Percentiles rank a stretch among this genome's conserved stretches.
phyloP scores from a whole-genome alignment of 2,329 filamentous ascomycete species.

The Penicillium sp. region DNA sequence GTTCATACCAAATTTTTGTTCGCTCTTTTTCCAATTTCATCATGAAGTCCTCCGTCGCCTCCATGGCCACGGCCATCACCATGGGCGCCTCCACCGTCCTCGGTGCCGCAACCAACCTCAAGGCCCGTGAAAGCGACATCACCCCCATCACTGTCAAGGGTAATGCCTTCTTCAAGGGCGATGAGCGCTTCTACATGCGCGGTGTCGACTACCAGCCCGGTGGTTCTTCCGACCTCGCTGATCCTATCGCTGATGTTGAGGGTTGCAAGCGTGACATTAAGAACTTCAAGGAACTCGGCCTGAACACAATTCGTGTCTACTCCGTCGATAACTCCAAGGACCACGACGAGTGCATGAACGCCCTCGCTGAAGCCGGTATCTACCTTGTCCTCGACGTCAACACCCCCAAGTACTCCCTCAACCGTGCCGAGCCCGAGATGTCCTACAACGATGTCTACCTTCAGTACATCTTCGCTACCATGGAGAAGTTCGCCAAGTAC shows the following conservation, averaged over 20 bases:
- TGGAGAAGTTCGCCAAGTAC: constrained; percentile 75
- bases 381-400: constrained; percentile 89
- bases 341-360: constrained; percentile 78
- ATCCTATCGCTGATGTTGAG: constrained; percentile 64
- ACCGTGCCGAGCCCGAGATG: constrained; percentile 59
- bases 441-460: constrained; percentile 86
- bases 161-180: constrained; percentile 58
- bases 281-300: constrained; percentile 72
- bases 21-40: constrained; percentile 18
- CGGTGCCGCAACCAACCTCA: constrained; percentile 33
- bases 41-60: constrained; percentile 48
- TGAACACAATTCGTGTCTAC: constrained; percentile 91
- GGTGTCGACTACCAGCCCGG: constrained; percentile 58
- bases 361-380: constrained; percentile 73
- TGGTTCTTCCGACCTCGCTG: constrained; percentile 54
- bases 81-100: constrained; percentile 41
- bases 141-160: constrained; percentile 55
- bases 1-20: constrained; percentile 6
- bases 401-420: constrained; percentile 80
- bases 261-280: constrained; percentile 70
- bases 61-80: constrained; percentile 41
- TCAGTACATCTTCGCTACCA: constrained; percentile 75
- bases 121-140: constrained; percentile 38
- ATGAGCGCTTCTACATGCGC: constrained; percentile 48
- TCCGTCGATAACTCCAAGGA: constrained; percentile 75